These are phyloP conservation scores for Blastocladiella britannica DNA, from an alignment of 192 early-diverging fungal species.

Conservation along the genomic window DNA sequence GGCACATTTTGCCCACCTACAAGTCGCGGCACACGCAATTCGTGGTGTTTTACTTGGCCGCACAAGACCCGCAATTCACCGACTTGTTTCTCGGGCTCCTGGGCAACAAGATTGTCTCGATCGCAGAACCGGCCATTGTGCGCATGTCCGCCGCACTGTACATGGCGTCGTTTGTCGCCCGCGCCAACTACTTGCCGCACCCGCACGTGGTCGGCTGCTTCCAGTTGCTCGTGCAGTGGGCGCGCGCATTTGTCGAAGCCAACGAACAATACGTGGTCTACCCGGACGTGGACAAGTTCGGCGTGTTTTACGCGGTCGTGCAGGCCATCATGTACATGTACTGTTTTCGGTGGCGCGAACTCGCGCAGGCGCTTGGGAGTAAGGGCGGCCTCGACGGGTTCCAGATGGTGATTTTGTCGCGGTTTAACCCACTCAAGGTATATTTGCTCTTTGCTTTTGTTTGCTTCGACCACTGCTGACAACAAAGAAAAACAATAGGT, in stretches of 20 bases:
- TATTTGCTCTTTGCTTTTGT: conserved; percentile 2
- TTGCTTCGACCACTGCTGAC: neutral
- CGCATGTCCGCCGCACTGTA: conserved; percentile 66
- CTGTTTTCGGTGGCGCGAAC: conserved; percentile 79
- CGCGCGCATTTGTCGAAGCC: conserved; percentile 40
- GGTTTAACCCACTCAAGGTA: conserved; percentile 59
- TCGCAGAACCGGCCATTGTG: conserved; percentile 34
- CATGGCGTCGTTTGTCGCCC: conserved; percentile 64
- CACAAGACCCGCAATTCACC: conserved; percentile 39
- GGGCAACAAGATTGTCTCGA: conserved; percentile 32
- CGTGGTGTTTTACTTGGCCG: conserved; percentile 60
- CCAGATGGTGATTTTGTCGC: conserved; percentile 50
- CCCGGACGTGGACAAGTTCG: conserved; percentile 38
- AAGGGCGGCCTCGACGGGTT: conserved; percentile 33
- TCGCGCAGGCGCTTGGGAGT: conserved; percentile 23
- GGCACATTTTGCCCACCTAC: conserved; percentile 60
- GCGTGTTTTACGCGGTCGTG: conserved; percentile 66
- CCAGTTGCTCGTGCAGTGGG: conserved; percentile 44
- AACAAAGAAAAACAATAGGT: too few species aligned
- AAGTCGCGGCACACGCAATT: conserved; percentile 84
- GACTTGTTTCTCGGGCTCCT: conserved; percentile 64
- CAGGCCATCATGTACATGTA: conserved; percentile 85
- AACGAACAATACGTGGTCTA: conserved; percentile 23
- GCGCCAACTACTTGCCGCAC: conserved; percentile 56
- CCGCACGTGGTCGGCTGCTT: conserved; percentile 40